phyloP scores from a whole-genome alignment of 2,329 filamentous ascomycete genomes.

The Colletotrichum chrysophilum region DNA sequence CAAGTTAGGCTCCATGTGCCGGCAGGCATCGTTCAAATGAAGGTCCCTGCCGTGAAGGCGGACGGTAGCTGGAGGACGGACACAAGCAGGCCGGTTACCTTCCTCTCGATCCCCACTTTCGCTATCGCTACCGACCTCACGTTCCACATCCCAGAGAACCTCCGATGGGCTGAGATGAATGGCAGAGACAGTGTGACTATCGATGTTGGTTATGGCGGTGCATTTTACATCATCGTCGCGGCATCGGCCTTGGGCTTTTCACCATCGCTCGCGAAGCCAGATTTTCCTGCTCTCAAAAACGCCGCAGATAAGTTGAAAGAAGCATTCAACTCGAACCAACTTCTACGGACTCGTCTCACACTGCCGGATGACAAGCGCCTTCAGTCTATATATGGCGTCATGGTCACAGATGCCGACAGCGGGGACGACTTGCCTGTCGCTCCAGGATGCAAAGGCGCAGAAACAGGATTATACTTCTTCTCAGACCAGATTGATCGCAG shows the following conservation, averaged over 20 bases:
- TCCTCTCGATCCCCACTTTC: slow-evolving; percentile 47
- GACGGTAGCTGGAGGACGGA: slow-evolving; percentile 35
- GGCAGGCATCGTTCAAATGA: slow-evolving; percentile 45
- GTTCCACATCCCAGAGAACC: slow-evolving; percentile 31
- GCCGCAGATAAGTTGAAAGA: slow-evolving; percentile 38
- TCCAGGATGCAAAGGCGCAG: slow-evolving; percentile 30
- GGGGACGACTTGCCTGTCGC: slow-evolving; percentile 26
- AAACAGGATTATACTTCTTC: slow-evolving; percentile 49
- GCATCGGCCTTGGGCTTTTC: slow-evolving; percentile 42
- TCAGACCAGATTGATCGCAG: slow-evolving; percentile 44
- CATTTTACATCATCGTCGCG: slow-evolving; percentile 45
- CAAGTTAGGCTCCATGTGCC: slow-evolving; percentile 46
- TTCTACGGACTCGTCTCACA: slow-evolving; percentile 24
- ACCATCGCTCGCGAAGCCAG: slow-evolving; percentile 28
- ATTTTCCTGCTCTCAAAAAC: slow-evolving; percentile 33
- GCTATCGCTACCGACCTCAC: slow-evolving; percentile 34
- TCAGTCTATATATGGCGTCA: slow-evolving; percentile 44
- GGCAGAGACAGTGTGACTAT: slow-evolving; percentile 28
- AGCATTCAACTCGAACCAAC: not conserved
- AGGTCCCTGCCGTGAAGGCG: slow-evolving; percentile 37
- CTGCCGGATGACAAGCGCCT: slow-evolving; percentile 34
- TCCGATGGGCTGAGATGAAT: slow-evolving; percentile 43
- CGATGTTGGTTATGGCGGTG: slow-evolving; percentile 47
- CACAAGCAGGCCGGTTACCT: slow-evolving; percentile 39
- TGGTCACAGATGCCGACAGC: slow-evolving; percentile 28